Percentiles rank a stretch among this genome's conserved stretches.
These are phyloP conservation scores for Boletus sensibilis DNA, from an alignment of 768 basidiomycete species.

Conservation along the genomic window DNA sequence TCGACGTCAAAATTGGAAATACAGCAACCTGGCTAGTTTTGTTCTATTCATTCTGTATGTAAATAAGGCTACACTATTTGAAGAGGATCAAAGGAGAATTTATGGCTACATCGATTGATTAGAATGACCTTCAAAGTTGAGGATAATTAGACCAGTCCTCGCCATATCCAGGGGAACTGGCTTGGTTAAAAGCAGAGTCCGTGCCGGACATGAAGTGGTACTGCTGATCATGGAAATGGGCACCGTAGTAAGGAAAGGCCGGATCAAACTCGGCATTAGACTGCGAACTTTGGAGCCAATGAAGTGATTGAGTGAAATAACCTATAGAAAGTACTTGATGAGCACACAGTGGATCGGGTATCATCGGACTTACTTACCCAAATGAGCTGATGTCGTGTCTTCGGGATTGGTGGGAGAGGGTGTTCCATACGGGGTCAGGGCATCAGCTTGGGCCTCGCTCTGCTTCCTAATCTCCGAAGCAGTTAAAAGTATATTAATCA, in stretches of 20 bases:
- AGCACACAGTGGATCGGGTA: neutral
- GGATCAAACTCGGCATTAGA: neutral
- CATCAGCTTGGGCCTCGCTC: neutral
- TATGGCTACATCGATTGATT: neutral
- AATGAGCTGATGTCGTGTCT: neutral
- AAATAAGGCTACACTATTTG: neutral
- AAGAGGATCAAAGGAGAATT: neutral
- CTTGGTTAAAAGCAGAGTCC: neutral
- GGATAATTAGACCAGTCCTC: neutral
- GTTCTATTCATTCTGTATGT: neutral
- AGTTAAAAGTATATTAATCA: constrained; percentile 5
- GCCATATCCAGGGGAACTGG: neutral
- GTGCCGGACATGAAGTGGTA: neutral
- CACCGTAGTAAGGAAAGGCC: neutral
- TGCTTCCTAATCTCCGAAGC: neutral
- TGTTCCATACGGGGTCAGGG: neutral
- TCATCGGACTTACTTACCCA: constrained; percentile 1
- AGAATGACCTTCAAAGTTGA: neutral
- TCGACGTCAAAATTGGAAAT: neutral
- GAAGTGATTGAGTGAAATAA: neutral
- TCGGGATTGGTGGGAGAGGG: neutral
- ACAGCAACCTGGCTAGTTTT: neutral
- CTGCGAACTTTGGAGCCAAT: neutral
- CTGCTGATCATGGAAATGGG: neutral
- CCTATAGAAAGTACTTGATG: constrained; percentile 6